Conservation (phyloP, 805 yeast genomes). For the Cyberlindnera mrakii region DNA sequence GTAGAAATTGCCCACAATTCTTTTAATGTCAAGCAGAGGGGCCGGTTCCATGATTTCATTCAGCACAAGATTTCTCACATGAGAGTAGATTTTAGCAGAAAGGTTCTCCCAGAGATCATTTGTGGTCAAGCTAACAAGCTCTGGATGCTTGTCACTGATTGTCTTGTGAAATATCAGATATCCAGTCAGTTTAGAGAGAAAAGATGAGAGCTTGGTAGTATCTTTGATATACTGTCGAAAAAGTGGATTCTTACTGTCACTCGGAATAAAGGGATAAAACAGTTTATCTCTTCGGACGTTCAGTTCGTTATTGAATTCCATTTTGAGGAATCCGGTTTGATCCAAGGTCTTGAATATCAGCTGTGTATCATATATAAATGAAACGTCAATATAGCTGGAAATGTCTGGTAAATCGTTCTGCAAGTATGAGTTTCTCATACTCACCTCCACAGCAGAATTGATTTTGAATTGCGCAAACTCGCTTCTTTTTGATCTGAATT, state of each 20-base stretch:
- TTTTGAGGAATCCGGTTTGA: conserved; percentile 52
- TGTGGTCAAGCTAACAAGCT: conserved; percentile 46
- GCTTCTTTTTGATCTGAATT: conserved; percentile 36
- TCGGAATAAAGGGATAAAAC: conserved; percentile 55
- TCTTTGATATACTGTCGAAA: conserved; percentile 23
- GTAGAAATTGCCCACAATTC: conserved; percentile 57
- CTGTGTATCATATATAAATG: conserved; percentile 77
- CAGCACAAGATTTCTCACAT: conserved; percentile 42
- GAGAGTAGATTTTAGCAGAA: conserved; percentile 51
- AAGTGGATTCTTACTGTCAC: conserved; percentile 29
- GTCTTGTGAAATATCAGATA: conserved; percentile 73
- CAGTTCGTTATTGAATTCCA: conserved; percentile 66
- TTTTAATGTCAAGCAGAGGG: conserved; percentile 39
- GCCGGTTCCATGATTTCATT: conserved; percentile 35
- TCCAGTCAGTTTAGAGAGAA: conserved; percentile 61
- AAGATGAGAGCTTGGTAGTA: conserved; percentile 43
- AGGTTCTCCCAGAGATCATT: conserved; percentile 75
- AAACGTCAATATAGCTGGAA: conserved; percentile 43
- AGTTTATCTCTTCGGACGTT: conserved; percentile 63
- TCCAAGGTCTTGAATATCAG: conserved; percentile 74
- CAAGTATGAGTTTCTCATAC: conserved; percentile 55
- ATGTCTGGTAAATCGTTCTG: conserved; percentile 32
- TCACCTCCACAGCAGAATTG: conserved; percentile 80
- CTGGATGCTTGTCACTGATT: conserved; percentile 57
- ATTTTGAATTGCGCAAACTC: conserved; percentile 54